A percentile compares a stretch with the other conserved stretches of the same genome.
phyloP scores from a whole-genome alignment of 768 basidiomycete species.

The Trametes punicea region DNA sequence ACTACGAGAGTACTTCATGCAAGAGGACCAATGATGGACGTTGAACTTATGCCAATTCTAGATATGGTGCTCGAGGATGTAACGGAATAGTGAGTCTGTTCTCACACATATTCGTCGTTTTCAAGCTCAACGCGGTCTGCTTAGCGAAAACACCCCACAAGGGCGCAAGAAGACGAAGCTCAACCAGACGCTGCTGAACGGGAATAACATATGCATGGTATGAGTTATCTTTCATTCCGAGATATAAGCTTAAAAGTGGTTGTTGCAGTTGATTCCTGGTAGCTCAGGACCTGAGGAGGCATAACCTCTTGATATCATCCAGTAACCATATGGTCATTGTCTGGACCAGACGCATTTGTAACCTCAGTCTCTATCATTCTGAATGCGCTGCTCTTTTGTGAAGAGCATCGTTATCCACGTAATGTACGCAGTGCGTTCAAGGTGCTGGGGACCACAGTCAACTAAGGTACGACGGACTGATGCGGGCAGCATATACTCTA shows the following conservation, averaged over 20 bases:
- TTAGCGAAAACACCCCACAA: constrained; percentile 82
- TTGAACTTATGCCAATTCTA: constrained; percentile 27
- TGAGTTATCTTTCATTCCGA: constrained; percentile 5
- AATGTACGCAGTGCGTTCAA: too few species aligned
- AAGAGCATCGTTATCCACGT: too few species aligned
- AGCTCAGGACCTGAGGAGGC: constrained; percentile 61
- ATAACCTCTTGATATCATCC: constrained; percentile 3
- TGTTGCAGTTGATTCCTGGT: constrained; percentile 55
- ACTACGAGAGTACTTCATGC: neutral
- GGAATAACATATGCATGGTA: constrained; percentile 97
- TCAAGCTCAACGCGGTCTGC: neutral
- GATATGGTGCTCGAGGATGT: constrained; percentile 97
- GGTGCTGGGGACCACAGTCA: too few species aligned
- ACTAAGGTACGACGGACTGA: too few species aligned
- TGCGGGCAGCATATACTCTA: too few species aligned
- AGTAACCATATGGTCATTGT: too few species aligned
- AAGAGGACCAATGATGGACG: too few species aligned
- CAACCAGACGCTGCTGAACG: constrained; percentile 86
- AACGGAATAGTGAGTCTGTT: constrained; percentile 78
- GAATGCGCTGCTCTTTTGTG: too few species aligned
- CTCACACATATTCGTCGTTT: neutral
- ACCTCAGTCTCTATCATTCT: too few species aligned
- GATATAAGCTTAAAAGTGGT: neutral
- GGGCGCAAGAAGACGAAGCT: constrained; percentile 79
- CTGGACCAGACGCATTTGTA: too few species aligned